phyloP scores from a whole-genome alignment of 495 filamentous ascomycete genomes.

The Pyrenopolyporus hunteri region DNA sequence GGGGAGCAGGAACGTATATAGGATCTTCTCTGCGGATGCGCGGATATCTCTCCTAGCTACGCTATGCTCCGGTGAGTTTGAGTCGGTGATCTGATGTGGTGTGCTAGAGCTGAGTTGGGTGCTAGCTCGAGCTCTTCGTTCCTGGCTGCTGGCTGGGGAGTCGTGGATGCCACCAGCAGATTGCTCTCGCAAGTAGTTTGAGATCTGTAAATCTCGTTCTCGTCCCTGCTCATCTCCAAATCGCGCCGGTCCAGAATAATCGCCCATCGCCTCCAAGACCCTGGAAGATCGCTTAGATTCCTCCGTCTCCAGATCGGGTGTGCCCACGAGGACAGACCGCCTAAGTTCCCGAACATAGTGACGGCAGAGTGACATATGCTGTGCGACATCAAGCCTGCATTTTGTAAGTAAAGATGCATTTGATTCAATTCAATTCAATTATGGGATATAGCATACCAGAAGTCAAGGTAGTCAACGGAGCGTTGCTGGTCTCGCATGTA shows the following conservation, averaged over 20 bases:
- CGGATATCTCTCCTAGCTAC: slow-evolving; percentile 86
- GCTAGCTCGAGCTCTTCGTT: slow-evolving; percentile 70
- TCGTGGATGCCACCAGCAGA: slow-evolving; percentile 54
- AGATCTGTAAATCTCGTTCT: slow-evolving; percentile 81
- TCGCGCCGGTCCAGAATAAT: slow-evolving; percentile 58
- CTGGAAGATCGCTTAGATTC: slow-evolving; percentile 83
- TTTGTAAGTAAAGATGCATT: slow-evolving; percentile 8
- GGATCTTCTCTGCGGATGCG: slow-evolving; percentile 93
- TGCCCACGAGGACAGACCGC: slow-evolving; percentile 88
- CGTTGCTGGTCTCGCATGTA: slow-evolving; percentile 99
- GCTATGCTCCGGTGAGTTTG: slow-evolving; percentile 80
- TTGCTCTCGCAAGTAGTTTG: slow-evolving; percentile 86
- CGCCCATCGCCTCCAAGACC: slow-evolving; percentile 73
- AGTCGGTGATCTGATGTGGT: slow-evolving; percentile 62
- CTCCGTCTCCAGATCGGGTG: slow-evolving; percentile 84
- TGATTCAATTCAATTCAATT: slow-evolving; percentile 9
- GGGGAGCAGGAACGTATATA: slow-evolving; percentile 92
- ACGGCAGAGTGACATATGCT: slow-evolving; percentile 97
- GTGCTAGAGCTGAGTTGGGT: slow-evolving; percentile 59
- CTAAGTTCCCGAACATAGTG: slow-evolving; percentile 97
- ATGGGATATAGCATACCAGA: slow-evolving; percentile 70
- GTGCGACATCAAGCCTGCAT: slow-evolving; percentile 94
- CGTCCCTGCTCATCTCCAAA: slow-evolving; percentile 65
- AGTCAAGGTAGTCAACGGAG: slow-evolving; percentile 97
- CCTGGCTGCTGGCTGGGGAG: slow-evolving; percentile 73